Conservation (phyloP, 441 rosid genomes). For the Corymbia calophylla region DNA sequence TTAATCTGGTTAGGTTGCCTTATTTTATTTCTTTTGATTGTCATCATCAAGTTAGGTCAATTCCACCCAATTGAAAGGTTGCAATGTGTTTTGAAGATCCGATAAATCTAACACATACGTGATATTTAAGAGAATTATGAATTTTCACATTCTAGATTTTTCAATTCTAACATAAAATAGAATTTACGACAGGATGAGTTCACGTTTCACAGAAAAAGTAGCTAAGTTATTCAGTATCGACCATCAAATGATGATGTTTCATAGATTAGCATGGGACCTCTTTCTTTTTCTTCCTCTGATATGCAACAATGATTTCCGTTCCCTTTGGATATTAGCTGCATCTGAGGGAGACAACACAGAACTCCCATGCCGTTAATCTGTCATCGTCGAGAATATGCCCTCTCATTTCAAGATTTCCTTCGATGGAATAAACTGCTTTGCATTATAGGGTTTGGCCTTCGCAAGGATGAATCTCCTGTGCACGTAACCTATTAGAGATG, state of each 20-base stretch:
- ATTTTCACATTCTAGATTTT: background rate
- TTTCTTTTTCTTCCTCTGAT: constrained; percentile 28
- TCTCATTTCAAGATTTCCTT: too few species aligned
- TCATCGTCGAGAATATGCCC: too few species aligned
- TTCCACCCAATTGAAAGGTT: background rate
- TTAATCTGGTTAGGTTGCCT: background rate
- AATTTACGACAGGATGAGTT: background rate
- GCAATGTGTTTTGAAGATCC: background rate
- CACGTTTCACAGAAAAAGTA: background rate
- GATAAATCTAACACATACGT: background rate
- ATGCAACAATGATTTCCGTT: constrained; percentile 13
- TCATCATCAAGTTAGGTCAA: background rate
- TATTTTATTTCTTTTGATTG: background rate
- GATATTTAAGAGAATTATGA: background rate
- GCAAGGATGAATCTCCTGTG: too few species aligned
- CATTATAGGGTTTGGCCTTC: too few species aligned
- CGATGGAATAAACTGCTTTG: too few species aligned
- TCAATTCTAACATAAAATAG: background rate
- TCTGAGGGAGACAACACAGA: background rate
- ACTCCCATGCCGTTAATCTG: background rate
- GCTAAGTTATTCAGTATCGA: background rate
- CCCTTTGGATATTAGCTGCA: background rate
- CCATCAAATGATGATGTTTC: background rate
- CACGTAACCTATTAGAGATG: too few species aligned
- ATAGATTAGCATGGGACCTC: background rate